phyloP scores from a whole-genome alignment of 2,329 filamentous ascomycete genomes.

The Colletotrichum cordylinicola region DNA sequence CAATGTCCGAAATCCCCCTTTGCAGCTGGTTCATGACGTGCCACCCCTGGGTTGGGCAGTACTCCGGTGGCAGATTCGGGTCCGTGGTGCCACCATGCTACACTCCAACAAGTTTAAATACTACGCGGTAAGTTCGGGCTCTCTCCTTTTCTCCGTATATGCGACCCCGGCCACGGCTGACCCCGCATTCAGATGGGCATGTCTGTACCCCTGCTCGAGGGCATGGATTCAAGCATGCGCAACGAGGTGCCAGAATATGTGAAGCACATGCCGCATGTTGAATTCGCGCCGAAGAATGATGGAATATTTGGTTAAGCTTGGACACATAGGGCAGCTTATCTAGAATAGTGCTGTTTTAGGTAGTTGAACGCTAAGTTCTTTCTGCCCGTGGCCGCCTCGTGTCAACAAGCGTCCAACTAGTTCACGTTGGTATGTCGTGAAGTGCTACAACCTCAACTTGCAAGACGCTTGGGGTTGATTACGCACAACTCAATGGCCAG shows the following conservation, averaged over 20 bases:
- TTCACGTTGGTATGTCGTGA: background rate
- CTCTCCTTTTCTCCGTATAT: background rate
- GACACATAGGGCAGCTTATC: background rate
- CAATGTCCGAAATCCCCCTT: background rate
- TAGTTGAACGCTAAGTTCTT: background rate
- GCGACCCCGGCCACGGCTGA: background rate
- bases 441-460: background rate
- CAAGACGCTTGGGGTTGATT: background rate
- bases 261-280: background rate
- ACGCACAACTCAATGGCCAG: rapidly evolving
- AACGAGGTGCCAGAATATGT: background rate
- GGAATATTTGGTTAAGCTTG: background rate
- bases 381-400: background rate
- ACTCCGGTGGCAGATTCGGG: background rate
- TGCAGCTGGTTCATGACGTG: slow-evolving; percentile 5
- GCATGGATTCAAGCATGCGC: background rate
- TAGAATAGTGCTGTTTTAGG: background rate
- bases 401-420: background rate
- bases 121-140: background rate
- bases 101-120: slow-evolving; percentile 15
- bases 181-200: background rate
- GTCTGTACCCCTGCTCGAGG: background rate
- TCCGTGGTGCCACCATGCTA: background rate
- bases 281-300: background rate
- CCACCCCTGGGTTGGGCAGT: slow-evolving; percentile 6